Conservation (phyloP, 164 flowering plant species). For the Vitis rupestris region DNA sequence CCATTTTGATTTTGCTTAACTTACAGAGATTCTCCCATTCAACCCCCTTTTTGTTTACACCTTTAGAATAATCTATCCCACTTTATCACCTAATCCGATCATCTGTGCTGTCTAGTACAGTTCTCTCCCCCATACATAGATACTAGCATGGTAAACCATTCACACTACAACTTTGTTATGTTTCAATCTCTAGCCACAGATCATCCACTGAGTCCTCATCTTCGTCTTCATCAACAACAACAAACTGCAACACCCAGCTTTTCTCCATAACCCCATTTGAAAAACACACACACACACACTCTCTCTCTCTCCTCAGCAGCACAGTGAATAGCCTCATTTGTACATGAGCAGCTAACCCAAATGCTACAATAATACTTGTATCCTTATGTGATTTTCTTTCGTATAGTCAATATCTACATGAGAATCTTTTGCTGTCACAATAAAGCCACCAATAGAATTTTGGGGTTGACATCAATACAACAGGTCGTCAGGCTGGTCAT, state of each 20-base stretch:
- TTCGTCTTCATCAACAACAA: too few species aligned
- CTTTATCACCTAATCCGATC: constrained; percentile 12
- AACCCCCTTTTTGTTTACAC: constrained; percentile 6
- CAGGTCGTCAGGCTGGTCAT: constrained; percentile 11
- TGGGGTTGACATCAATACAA: constrained; percentile 16
- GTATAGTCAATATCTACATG: constrained; percentile 18
- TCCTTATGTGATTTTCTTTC: constrained; percentile 3
- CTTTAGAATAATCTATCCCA: constrained; percentile 11
- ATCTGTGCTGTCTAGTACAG: not conserved
- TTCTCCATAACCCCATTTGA: not conserved
- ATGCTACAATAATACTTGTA: not conserved
- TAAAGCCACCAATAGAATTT: constrained; percentile 18
- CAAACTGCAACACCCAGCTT: too few species aligned
- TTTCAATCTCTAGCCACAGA: too few species aligned
- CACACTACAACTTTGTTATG: too few species aligned
- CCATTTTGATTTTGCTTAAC: not conserved
- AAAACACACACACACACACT: too few species aligned
- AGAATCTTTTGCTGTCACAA: constrained; percentile 22
- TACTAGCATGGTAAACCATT: too few species aligned
- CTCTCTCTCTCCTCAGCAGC: not conserved
- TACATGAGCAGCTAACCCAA: not conserved
- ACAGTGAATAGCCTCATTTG: constrained; percentile 1
- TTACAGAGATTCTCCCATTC: constrained; percentile 14
- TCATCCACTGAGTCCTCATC: too few species aligned
- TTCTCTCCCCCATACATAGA: too few species aligned